Base-by-base conservation (phyloP, 495 filamentous ascomycete genomes). In the Penicillium canescens region DNA sequence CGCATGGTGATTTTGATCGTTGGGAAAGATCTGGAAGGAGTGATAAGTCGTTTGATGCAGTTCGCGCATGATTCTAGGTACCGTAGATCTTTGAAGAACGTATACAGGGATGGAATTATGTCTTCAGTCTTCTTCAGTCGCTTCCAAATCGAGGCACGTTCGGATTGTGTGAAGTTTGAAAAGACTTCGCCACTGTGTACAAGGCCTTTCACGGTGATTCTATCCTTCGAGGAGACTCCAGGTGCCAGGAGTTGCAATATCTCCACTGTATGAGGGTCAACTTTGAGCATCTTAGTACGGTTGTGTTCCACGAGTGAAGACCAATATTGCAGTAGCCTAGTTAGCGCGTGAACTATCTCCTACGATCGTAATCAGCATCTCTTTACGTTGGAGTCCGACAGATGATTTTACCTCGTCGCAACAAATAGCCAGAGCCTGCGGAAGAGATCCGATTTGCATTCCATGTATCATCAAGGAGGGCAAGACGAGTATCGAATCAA, bases 61-160 rank as follows among this genome's bases (percentile, higher is more conserved):
- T 67, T 55, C 6, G 59, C 56, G 33, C 56, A 68, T 14, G 36
- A 50, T 50, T 66, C 57, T 39, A 74, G 51, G 44, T 72, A 74
- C 33, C 21, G 60, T 2, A 68, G 38, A 48, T 74, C 62, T 46
- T 62, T 39, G 50, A 74, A 74, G 49, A 72, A 74, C 34, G 57
- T 68, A 47, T 60, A 52, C 5, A 72, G 55, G 39, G 59, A 70
- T 18, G 52, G 64, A 36, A 74, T 56, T 20, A 71, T 49, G 1
- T 43, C 12, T 5, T 70, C 33, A 7, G 9, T 42, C 3, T 38
- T 56, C 11, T 55, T 33, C 36, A 65, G 31, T 40, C 41, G 34
- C 49, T 45, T 53, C 57, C 47, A 67, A 12, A 74, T 71, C n/a
- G 13, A 42, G 38, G 46, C 40, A 31, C 60, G 51, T 49, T 72